Evolutionary conservation across 2,329 filamentous ascomycete species (phyloP), one percentile per base, ranked within the genome.

Genomic region (Alternaria triticimaculans): DNA sequence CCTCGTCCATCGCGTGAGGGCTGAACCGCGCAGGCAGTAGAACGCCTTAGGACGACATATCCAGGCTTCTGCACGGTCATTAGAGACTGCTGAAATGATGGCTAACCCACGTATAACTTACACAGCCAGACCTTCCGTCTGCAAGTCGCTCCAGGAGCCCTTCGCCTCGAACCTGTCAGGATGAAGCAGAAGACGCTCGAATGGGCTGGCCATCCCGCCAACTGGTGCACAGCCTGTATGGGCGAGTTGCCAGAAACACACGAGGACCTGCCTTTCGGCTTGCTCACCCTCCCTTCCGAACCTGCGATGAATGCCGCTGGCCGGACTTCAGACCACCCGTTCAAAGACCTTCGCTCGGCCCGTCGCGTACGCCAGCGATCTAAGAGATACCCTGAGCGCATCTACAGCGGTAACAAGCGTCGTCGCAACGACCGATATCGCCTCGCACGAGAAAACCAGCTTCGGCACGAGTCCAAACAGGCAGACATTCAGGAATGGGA

Each of bases 271-370:
- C 57, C 48, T 6, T 33, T 53, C 14, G 37, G 57, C 37, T 23
- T 59, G 3, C 7, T 59, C 7, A 53, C 23, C 14, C 57, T 59
- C 1, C 46, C 41, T 26, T 54, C 57, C 7, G 48, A 59, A 41
- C 37, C 57, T 14, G 48, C 46, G 20, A 59, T 59, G 57, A 44
- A 59, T n/a, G 48, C 57, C 37, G 57, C 57, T 15, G 57, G 57
- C 23, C 46, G 57, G 33, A 45, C 33, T 20, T 53, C 57, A 30
- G 57, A 59, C 12, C 57, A 59, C 10, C 57, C 57, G 2, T 59
- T 59, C 37, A 59, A 20, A 25, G 57, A 59, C 48, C n/a, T 54
- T 4, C 25, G 57, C n/a, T 43, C 48, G 3, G 57, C 57, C 33
- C 37, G 25, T 20, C 18, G 18, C 14, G 18, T 49, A 18, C 48